phyloP scores from a whole-genome alignment of 768 basidiomycete species.

The Trametes sanguinea region DNA sequence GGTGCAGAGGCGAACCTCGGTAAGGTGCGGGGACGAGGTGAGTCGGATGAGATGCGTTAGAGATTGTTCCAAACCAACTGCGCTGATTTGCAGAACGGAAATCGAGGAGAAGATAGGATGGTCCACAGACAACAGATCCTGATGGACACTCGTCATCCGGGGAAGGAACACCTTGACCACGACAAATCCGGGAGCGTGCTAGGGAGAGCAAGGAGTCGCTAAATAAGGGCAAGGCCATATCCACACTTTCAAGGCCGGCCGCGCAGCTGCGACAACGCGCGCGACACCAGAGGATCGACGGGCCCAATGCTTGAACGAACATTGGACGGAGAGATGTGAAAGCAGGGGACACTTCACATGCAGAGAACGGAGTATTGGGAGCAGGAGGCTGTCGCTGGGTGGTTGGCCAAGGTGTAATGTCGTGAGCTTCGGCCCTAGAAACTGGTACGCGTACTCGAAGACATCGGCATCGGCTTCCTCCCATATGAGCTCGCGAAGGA shows the following conservation, averaged over 20 bases:
- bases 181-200: conserved; percentile 6
- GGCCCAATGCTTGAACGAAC: conserved; percentile 16
- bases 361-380: conserved; percentile 18
- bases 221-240: conserved; percentile 11
- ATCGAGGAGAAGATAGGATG: conserved; percentile 9
- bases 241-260: conserved; percentile 17
- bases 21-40: conserved; percentile 10
- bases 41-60: conserved; percentile 7
- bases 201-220: conserved; percentile 15
- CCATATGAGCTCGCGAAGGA: conserved; percentile 19
- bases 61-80: conserved; percentile 7
- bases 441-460: conserved; percentile 21
- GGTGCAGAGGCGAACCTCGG: conserved; percentile 10
- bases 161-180: conserved; percentile 19
- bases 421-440: conserved; percentile 15
- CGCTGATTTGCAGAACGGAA: conserved; percentile 11
- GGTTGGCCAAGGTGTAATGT: conserved; percentile 21
- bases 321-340: conserved; percentile 17
- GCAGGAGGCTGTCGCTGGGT: conserved; percentile 17
- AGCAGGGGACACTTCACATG: conserved; percentile 10
- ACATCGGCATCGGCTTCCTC: conserved; percentile 24
- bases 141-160: conserved; percentile 5
- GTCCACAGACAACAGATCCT: not conserved
- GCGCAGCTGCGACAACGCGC: conserved; percentile 8
- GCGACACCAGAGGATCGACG: conserved; percentile 11